Evolutionary conservation across 2,329 filamentous ascomycete species (phyloP).

Genomic region (Arthrobotrys entomopaga): DNA sequence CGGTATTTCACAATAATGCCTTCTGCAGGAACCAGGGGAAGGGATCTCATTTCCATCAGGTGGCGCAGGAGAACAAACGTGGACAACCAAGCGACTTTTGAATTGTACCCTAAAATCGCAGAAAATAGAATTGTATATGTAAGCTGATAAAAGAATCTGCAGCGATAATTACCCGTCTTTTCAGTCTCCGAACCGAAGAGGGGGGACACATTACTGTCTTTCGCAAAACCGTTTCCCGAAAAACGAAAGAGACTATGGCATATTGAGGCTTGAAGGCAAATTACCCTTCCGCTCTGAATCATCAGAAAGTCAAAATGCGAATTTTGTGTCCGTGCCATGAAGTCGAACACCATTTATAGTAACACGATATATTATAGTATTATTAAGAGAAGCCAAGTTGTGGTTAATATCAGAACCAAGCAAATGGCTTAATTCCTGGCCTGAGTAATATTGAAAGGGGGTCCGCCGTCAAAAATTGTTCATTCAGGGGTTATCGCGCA

Average conservation of each 20-base stretch:
- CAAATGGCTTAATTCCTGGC: too few relatives aligned
- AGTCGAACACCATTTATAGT: slow-evolving; percentile 28
- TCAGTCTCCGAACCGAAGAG: slow-evolving; percentile 20
- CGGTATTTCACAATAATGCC: neutral
- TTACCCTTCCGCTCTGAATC: neutral
- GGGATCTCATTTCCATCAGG: slow-evolving; percentile 36
- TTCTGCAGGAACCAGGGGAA: slow-evolving; percentile 31
- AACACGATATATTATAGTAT: slow-evolving; percentile 6
- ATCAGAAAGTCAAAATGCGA: too few relatives aligned
- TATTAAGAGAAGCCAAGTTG: neutral
- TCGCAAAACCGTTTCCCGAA: slow-evolving; percentile 28
- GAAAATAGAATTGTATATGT: too few relatives aligned
- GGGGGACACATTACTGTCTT: neutral
- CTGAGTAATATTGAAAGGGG: slow-evolving; percentile 4
- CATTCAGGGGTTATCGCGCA: slow-evolving; percentile 13
- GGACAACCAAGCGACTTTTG: neutral
- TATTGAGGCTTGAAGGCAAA: neutral
- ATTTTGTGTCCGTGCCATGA: neutral
- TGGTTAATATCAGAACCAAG: too few relatives aligned
- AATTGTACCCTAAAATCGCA: slow-evolving; percentile 11
- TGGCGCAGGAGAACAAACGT: slow-evolving; percentile 33
- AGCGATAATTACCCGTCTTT: neutral
- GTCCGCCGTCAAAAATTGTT: too few relatives aligned
- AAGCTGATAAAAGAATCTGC: too few relatives aligned
- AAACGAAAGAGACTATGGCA: neutral